Evolutionary conservation across 345 rosid genomes (phyloP), one percentile per base, ranked within the genome.

Genomic region (Eucalyptus regnans): DNA sequence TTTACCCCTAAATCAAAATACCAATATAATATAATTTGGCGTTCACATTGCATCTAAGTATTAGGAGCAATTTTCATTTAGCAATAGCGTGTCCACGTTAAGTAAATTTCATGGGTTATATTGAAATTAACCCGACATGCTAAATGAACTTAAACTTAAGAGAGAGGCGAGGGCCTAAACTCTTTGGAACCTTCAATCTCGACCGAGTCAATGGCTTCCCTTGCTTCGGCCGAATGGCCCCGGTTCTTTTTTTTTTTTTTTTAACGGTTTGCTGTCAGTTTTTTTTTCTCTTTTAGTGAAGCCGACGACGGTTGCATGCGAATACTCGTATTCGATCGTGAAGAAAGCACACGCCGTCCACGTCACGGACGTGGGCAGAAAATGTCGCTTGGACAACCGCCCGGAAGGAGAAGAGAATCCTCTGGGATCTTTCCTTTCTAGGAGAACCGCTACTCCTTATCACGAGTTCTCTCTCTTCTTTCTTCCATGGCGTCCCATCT

Each of bases 261-360:
- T n/a, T n/a, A n/a, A 52, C 4, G 10, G 58, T 18, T 52, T 52
- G 25, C 58, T 3, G 25, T 52, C 25, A 52, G 58, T 52, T 52
- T 7, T 52, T 7, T 10, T 50, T 13, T 50, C 2, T 5, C 0
- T 0, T 0, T 18, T 52, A 52, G 2, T 52, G 10, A 52, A 52
- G 9, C 25, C 23, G 2, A 52, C 3, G 23, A 0, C 56, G 23
- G 56, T 52, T 52, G 9, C 23, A 52, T 7, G 56, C 23, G 23
- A 52, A 52, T 52, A 52, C 56, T 52, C 9, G 56, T 18, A 52
- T 18, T 52, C 56, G 56, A 52, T 52, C 25, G 10, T 52, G 58
- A 25, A 52, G 58, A 52, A 52, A 52, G 2, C 58, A 52, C 0
- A 18, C 23, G 58, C 58, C 58, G 10, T 52, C 25, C 56, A 52